These are phyloP conservation scores for Colletotrichum somersetense DNA, from an alignment of 2,329 filamentous ascomycete species.

Conservation along the genomic window DNA sequence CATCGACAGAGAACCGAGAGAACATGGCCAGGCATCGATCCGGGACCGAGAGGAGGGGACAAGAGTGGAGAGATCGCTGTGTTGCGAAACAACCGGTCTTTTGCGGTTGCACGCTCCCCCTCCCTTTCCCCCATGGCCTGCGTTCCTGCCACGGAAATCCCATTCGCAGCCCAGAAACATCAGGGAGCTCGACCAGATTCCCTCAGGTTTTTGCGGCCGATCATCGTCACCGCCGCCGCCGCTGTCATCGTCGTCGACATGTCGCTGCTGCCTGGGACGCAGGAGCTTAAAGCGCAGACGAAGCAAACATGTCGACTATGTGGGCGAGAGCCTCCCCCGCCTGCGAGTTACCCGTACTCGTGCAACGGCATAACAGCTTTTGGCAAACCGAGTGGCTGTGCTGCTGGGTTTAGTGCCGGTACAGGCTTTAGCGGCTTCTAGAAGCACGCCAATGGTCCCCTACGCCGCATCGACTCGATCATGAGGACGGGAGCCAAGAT, in stretches of 20 bases:
- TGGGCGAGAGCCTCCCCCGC: not conserved
- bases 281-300: not conserved
- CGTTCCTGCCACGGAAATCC: not conserved
- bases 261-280: not conserved
- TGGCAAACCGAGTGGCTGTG: conserved; percentile 4
- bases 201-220: not conserved
- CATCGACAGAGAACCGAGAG: not conserved
- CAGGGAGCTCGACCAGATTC: not conserved
- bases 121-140: no score
- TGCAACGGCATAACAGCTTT: not conserved
- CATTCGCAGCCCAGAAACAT: not conserved
- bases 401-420: not conserved
- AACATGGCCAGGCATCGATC: not conserved
- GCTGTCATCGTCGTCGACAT: not conserved
- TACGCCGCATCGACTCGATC: conserved; percentile 1
- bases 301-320: not conserved
- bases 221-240: not conserved
- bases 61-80: not conserved
- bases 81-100: conserved; percentile 25
- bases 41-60: not conserved
- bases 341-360: not conserved
- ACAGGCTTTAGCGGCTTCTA: not conserved
- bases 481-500: conserved; percentile 9
- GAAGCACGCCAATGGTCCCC: not conserved
- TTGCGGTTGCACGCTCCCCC: conserved; percentile 27